Percentiles rank a stretch among this genome's conserved stretches.
Conservation (phyloP, 352 stramenopile genomes). For the Globisporangium iwayamae region DNA sequence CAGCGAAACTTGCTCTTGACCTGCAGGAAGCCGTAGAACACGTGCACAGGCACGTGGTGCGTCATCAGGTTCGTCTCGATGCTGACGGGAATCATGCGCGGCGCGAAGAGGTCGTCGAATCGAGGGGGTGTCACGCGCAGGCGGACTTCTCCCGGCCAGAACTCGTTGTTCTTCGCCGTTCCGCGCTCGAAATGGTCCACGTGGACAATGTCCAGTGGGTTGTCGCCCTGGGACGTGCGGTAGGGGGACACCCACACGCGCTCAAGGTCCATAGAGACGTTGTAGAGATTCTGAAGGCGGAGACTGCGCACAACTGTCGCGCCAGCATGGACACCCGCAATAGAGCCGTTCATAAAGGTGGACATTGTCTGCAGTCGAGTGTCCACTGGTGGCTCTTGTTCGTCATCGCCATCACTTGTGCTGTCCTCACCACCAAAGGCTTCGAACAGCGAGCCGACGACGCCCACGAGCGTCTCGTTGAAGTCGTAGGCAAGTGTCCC, state of each 20-base stretch:
- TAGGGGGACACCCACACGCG: slow-evolving; percentile 28
- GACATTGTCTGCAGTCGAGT: not conserved
- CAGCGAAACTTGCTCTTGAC: slow-evolving; percentile 20
- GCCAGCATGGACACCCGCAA: slow-evolving; percentile 15
- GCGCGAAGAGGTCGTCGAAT: not conserved
- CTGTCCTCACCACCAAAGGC: slow-evolving; percentile 8
- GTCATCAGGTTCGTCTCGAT: slow-evolving; percentile 43
- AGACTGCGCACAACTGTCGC: slow-evolving; percentile 1
- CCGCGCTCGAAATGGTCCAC: slow-evolving; percentile 29
- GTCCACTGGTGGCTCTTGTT: not conserved
- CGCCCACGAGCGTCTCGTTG: slow-evolving; percentile 30
- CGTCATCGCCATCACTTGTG: not conserved
- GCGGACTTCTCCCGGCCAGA: slow-evolving; percentile 26
- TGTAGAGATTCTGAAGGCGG: slow-evolving; percentile 32
- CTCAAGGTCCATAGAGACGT: slow-evolving; percentile 38
- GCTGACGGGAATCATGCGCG: slow-evolving; percentile 24
- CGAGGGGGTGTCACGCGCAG: slow-evolving; percentile 24
- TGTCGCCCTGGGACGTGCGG: not conserved
- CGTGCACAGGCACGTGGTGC: slow-evolving; percentile 26
- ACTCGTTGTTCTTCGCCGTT: slow-evolving; percentile 18
- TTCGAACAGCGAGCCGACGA: not conserved
- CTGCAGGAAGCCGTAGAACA: slow-evolving; percentile 37
- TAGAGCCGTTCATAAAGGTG: slow-evolving; percentile 8
- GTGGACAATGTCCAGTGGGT: slow-evolving; percentile 20
- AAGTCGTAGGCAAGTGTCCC: slow-evolving; percentile 25